phyloP scores from a whole-genome alignment of 2,329 filamentous ascomycete genomes.

The Byssoonygena ceratinophila region DNA sequence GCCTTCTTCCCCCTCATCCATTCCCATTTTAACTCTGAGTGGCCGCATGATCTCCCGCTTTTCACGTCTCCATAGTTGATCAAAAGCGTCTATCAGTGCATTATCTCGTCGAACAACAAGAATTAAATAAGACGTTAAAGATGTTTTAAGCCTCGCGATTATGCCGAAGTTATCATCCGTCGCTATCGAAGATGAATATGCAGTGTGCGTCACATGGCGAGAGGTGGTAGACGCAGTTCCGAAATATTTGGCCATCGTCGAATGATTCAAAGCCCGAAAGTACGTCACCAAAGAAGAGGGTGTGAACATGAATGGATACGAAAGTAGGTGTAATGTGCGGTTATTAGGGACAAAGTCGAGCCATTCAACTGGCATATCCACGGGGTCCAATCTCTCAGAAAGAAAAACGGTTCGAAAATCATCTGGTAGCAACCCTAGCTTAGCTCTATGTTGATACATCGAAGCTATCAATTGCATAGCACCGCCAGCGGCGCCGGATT shows the following conservation, averaged over 20 bases:
- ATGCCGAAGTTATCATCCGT: slow-evolving; percentile 50
- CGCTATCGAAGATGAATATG: slow-evolving; percentile 32
- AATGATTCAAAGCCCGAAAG: slow-evolving; percentile 80
- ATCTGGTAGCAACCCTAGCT: slow-evolving; percentile 54
- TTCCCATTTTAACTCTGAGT: slow-evolving; percentile 76
- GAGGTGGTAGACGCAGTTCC: slow-evolving; percentile 51
- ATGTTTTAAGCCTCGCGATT: slow-evolving; percentile 52
- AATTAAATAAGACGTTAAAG: slow-evolving; percentile 60
- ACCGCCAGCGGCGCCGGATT: slow-evolving; percentile 62
- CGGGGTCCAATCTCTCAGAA: slow-evolving; percentile 61
- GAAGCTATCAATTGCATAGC: slow-evolving; percentile 63
- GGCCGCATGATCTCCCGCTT: slow-evolving; percentile 71
- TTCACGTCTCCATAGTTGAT: slow-evolving; percentile 83
- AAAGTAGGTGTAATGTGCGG: slow-evolving; percentile 61
- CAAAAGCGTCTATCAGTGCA: slow-evolving; percentile 62
- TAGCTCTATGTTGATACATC: slow-evolving; percentile 60
- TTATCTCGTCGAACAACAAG: slow-evolving; percentile 57
- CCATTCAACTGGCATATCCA: slow-evolving; percentile 66
- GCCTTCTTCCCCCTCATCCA: slow-evolving; percentile 73
- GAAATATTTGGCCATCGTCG: slow-evolving; percentile 69
- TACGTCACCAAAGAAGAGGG: slow-evolving; percentile 63
- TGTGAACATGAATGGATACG: slow-evolving; percentile 71
- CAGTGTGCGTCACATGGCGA: slow-evolving; percentile 38
- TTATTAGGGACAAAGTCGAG: slow-evolving; percentile 50
- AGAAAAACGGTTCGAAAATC: slow-evolving; percentile 69